Conservation (phyloP, 768 basidiomycete species). For the Tremella fuciformis region DNA sequence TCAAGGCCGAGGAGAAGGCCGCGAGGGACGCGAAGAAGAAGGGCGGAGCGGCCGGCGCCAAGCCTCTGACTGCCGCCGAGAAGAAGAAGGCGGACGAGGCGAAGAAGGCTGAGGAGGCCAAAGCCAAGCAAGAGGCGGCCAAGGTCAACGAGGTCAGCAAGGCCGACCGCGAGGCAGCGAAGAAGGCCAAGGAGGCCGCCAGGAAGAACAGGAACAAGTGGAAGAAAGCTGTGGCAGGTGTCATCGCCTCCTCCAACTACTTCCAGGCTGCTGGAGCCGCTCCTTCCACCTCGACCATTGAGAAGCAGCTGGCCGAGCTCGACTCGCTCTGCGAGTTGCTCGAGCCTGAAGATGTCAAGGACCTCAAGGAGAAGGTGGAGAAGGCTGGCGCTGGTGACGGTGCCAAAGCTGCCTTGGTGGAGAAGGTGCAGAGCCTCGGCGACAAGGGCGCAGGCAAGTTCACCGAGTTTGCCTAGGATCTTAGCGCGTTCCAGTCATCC, state of each 20-base stretch:
- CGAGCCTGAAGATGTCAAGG: constrained; percentile 54
- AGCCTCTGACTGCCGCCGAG: constrained; percentile 53
- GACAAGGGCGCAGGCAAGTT: constrained; percentile 50
- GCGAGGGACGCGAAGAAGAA: constrained; percentile 88
- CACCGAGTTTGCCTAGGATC: constrained; percentile 50
- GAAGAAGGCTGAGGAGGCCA: constrained; percentile 59
- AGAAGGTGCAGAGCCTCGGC: constrained; percentile 37
- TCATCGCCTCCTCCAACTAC: constrained; percentile 55
- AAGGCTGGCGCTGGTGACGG: constrained; percentile 49
- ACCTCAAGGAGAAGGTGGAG: constrained; percentile 53
- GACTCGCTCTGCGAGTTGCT: constrained; percentile 52
- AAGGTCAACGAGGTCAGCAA: constrained; percentile 52
- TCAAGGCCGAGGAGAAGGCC: constrained; percentile 94
- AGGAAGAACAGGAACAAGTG: constrained; percentile 55
- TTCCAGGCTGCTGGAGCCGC: constrained; percentile 51
- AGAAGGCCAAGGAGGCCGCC: constrained; percentile 68
- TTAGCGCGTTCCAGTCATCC: neutral
- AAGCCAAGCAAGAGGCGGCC: constrained; percentile 70
- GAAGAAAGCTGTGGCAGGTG: constrained; percentile 61
- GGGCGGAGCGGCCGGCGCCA: constrained; percentile 48
- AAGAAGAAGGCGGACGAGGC: constrained; percentile 57
- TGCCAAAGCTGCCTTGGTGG: constrained; percentile 48
- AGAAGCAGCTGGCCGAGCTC: constrained; percentile 54
- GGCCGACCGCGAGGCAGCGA: constrained; percentile 55
- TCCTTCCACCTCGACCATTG: constrained; percentile 52